Conservation (phyloP, 73 alveolate species). For the Paramecium tetraurelia region DNA sequence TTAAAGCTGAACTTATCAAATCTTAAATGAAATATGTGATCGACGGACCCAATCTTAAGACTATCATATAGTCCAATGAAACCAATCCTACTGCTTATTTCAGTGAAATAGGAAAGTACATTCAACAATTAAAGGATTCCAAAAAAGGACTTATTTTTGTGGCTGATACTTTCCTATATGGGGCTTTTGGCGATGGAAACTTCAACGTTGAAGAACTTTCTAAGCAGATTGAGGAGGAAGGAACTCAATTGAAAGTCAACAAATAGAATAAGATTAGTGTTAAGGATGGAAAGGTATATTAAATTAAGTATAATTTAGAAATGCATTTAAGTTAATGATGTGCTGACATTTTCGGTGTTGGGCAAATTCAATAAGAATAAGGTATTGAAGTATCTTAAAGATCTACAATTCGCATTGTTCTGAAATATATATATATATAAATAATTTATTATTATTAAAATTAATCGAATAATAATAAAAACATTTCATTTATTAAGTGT, state of each 20-base stretch:
- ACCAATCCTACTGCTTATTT: slow-evolving; percentile 15
- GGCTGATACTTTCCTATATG: slow-evolving; percentile 71
- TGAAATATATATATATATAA: neutral
- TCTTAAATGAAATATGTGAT: slow-evolving; percentile 23
- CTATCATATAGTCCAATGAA: neutral
- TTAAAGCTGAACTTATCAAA: slow-evolving; percentile 18
- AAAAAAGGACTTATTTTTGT: slow-evolving; percentile 74
- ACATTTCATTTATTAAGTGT: neutral
- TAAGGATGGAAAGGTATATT: slow-evolving; percentile 46
- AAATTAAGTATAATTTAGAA: neutral
- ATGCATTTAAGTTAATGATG: neutral
- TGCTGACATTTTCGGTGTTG: neutral
- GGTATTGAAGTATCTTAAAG: neutral
- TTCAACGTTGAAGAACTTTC: neutral
- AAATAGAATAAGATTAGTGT: slow-evolving; percentile 52
- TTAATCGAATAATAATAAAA: neutral
- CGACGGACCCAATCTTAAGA: neutral
- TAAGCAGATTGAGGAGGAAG: neutral
- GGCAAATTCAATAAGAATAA: slow-evolving; percentile 20
- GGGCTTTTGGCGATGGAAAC: slow-evolving; percentile 67
- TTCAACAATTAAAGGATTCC: slow-evolving; percentile 53
- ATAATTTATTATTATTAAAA: neutral
- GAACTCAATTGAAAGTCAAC: slow-evolving; percentile 42
- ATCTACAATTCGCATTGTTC: neutral
- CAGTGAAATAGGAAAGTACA: slow-evolving; percentile 59